Evolutionary conservation across 257 asterid species (phyloP).

Genomic region (Salvia splendens): DNA sequence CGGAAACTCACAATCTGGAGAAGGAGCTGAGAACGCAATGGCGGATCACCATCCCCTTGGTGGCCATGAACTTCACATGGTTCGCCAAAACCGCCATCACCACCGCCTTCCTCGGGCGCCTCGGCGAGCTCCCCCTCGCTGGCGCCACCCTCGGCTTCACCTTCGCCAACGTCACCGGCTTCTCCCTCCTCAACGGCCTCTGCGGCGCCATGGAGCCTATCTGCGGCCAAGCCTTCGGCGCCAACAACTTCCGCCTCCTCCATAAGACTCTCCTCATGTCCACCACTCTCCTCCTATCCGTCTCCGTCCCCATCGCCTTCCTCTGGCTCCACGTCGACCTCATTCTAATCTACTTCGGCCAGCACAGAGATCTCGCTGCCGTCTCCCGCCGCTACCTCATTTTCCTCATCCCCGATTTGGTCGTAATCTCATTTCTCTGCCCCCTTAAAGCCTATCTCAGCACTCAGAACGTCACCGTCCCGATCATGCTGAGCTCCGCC

Average conservation of each 20-base stretch:
- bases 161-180: constrained; percentile 76
- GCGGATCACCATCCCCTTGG: constrained; percentile 53
- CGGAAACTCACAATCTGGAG: constrained; percentile 22
- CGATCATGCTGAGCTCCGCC: constrained; percentile 74
- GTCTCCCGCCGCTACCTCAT: constrained; percentile 55
- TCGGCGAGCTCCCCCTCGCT: constrained; percentile 69
- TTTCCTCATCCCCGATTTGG: constrained; percentile 72
- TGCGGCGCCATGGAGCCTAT: constrained; percentile 87
- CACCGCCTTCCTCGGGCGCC: constrained; percentile 80
- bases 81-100: constrained; percentile 75
- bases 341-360: constrained; percentile 68
- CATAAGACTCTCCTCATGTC: constrained; percentile 77
- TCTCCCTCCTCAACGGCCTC: constrained; percentile 71
- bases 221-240: constrained; percentile 95
- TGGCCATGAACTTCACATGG: constrained; percentile 74
- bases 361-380: constrained; percentile 57
- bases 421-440: constrained; percentile 54
- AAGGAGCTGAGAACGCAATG: constrained; percentile 66
- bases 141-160: constrained; percentile 80
- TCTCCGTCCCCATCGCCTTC: constrained; percentile 58
- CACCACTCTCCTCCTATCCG: constrained; percentile 40
- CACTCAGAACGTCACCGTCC: constrained; percentile 60
- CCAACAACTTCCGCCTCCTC: constrained; percentile 71
- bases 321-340: constrained; percentile 78
- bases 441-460: constrained; percentile 76